A percentile compares a stretch with the other conserved stretches of the same genome.
Evolutionary conservation across 176 grass and related monocot species (phyloP).

Genomic region (Cocos nucifera): DNA sequence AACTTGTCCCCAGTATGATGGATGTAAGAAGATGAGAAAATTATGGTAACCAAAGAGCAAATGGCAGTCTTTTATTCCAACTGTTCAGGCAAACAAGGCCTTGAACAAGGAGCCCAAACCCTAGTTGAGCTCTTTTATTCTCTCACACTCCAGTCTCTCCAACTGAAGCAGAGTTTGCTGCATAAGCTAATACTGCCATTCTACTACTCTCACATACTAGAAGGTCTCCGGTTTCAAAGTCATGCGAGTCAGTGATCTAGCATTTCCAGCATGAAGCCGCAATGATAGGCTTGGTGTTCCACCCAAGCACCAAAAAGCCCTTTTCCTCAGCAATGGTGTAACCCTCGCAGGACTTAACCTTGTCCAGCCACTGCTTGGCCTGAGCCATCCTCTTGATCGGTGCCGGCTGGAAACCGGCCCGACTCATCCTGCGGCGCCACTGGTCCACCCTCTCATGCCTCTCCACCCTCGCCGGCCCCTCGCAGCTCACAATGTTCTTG

Average conservation of each 20-base stretch:
- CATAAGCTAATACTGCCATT: no score
- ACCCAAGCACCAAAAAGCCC: conserved; percentile 50
- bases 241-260: background rate
- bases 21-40: no score
- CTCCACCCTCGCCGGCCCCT: conserved; percentile 66
- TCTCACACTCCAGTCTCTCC: no score
- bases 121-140: no score
- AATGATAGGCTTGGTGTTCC: conserved; percentile 61
- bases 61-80: no score
- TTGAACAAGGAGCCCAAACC: no score
- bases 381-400: conserved; percentile 43
- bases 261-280: conserved; percentile 63
- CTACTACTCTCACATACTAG: no score
- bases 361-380: conserved; percentile 50
- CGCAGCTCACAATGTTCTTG: conserved; percentile 68
- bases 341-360: conserved; percentile 26
- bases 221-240: no score
- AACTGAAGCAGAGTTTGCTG: no score
- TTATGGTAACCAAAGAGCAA: no score
- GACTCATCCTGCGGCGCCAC: conserved; percentile 66
- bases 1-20: no score
- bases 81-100: no score
- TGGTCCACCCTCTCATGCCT: conserved; percentile 73
- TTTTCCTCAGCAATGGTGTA: conserved; percentile 74
- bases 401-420: conserved; percentile 49